These are phyloP conservation scores for Monosporascus sp. DNA, from an alignment of 2,329 filamentous ascomycete genomes.

Conservation along the genomic window DNA sequence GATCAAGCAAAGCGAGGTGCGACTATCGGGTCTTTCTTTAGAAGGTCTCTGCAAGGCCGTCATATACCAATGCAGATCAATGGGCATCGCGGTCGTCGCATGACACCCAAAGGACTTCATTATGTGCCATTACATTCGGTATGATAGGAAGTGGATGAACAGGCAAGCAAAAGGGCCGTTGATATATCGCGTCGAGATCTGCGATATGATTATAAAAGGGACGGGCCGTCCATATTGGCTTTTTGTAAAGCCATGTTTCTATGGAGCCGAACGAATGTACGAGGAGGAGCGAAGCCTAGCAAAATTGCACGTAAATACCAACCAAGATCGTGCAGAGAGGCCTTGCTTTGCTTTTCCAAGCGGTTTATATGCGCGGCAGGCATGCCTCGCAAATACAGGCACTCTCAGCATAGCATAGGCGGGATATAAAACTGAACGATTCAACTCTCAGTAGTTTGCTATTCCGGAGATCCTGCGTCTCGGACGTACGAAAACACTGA, in stretches of 20 bases:
- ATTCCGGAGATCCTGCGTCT: too few relatives aligned
- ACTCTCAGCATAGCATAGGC: too few relatives aligned
- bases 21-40: constrained; percentile 65
- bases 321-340: too few relatives aligned
- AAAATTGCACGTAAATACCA: not conserved
- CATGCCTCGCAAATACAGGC: too few relatives aligned
- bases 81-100: constrained; percentile 66
- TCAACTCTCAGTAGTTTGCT: too few relatives aligned
- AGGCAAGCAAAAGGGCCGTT: not conserved
- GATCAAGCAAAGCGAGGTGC: constrained; percentile 79
- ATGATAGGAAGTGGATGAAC: not conserved
- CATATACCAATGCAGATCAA: constrained; percentile 69
- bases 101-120: constrained; percentile 26
- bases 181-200: not conserved
- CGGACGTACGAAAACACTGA: too few relatives aligned
- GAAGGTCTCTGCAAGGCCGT: constrained; percentile 68
- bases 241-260: not conserved
- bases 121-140: not conserved
- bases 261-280: not conserved
- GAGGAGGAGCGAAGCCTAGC: not conserved
- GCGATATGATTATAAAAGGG: not conserved
- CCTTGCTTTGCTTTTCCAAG: not conserved
- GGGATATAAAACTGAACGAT: too few relatives aligned
- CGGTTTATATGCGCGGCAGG: not conserved
- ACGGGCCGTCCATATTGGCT: not conserved